Evolutionary conservation across 177 flowering plant genomes (phyloP).

Genomic region (Vitis hybrid): DNA sequence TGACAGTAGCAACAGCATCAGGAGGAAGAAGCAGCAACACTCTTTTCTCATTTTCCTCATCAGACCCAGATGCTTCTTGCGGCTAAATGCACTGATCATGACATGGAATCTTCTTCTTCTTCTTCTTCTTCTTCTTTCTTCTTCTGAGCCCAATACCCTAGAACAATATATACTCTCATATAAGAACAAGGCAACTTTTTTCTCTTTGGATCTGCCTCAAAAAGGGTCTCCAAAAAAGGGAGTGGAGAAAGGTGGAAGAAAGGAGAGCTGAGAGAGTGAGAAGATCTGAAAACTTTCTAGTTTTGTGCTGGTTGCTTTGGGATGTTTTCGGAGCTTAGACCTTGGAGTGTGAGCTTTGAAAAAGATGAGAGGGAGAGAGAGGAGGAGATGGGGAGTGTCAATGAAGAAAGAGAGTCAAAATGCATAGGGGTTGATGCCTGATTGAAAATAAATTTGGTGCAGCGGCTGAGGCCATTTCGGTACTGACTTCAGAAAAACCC

Average conservation of each 20-base stretch:
- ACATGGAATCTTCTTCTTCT: background rate
- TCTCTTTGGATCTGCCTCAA: constrained; percentile 6
- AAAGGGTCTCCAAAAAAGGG: background rate
- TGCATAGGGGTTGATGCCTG: constrained; percentile 28
- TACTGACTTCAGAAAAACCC: constrained; percentile 16
- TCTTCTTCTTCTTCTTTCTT: no score
- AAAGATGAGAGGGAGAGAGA: constrained; percentile 20
- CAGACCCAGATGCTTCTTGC: constrained; percentile 15
- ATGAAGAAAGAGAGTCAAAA: constrained; percentile 19
- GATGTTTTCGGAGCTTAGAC: background rate
- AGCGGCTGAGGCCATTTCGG: constrained; percentile 13
- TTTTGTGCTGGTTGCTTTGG: background rate
- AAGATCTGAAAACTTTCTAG: background rate
- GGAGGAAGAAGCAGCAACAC: constrained; percentile 16
- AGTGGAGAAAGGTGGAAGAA: background rate
- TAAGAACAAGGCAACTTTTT: background rate
- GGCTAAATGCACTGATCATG: background rate
- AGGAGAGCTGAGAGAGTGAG: background rate
- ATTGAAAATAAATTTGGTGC: constrained; percentile 17
- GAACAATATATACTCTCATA: background rate
- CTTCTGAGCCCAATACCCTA: constrained; percentile 8
- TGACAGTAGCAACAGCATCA: constrained; percentile 11
- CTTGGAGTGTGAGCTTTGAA: constrained; percentile 24
- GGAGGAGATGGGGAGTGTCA: constrained; percentile 18
- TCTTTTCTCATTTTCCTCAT: constrained; percentile 6